A percentile compares a stretch with the other conserved stretches of the same genome.
Evolutionary conservation across 768 basidiomycete genomes (phyloP).

Genomic region (Pleurotus eryngii): DNA sequence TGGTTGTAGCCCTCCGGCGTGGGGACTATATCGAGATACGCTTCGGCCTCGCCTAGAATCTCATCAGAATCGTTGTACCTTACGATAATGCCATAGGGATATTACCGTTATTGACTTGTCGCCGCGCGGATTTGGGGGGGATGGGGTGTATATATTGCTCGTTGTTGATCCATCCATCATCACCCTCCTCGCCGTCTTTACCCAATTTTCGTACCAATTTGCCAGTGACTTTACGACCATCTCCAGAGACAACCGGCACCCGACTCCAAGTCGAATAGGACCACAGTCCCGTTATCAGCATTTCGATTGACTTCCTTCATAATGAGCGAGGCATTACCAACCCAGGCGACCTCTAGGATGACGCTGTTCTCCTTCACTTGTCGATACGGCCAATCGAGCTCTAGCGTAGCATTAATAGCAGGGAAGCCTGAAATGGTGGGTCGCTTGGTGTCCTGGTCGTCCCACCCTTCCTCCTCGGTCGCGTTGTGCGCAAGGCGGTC

Average conservation of each 20-base stretch:
- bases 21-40: constrained; percentile 91
- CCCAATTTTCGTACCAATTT: constrained; percentile 75
- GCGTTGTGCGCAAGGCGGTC: constrained; percentile 23
- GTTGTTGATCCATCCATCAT: constrained; percentile 92
- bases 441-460: not conserved
- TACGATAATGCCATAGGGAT: no score
- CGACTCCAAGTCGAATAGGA: constrained; percentile 61
- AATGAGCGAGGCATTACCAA: constrained; percentile 68
- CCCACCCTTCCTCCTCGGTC: not conserved
- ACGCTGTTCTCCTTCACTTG: constrained; percentile 61
- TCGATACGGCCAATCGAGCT: constrained; percentile 65
- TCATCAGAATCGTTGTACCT: no score
- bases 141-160: constrained; percentile 4
- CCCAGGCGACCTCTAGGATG: constrained; percentile 84
- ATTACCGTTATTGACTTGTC: constrained; percentile 2
- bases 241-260: constrained; percentile 16
- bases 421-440: constrained; percentile 21
- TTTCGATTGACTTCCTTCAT: constrained; percentile 87
- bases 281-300: constrained; percentile 75
- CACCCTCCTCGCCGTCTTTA: constrained; percentile 79
- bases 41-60: constrained; percentile 32
- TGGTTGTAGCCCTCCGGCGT: constrained; percentile 82
- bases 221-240: constrained; percentile 33
- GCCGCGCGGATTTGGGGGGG: not conserved
- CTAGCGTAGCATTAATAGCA: constrained; percentile 42